Conservation (phyloP, 1,284 basidiomycete genomes). For the Rhodotorula sp. region DNA sequence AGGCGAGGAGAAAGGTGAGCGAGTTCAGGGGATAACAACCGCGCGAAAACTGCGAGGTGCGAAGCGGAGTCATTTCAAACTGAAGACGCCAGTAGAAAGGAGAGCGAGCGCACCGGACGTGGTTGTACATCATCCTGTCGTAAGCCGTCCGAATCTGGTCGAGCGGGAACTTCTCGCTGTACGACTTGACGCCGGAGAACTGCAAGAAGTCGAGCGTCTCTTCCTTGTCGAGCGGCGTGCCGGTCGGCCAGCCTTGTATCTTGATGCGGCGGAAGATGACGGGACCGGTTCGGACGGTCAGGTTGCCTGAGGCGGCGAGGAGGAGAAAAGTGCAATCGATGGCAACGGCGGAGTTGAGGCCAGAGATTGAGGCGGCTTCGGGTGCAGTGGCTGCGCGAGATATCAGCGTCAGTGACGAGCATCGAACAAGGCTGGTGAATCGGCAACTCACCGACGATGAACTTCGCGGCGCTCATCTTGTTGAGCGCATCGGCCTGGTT, state of each 20-base stretch:
- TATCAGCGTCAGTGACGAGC: too few species aligned
- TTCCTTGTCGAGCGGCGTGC: neutral
- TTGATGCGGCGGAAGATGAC: neutral
- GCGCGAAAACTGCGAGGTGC: neutral
- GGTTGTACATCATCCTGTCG: neutral
- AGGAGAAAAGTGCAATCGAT: neutral
- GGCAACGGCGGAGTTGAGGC: neutral
- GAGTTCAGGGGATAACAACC: neutral
- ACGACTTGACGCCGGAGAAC: neutral
- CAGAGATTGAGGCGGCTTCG: neutral
- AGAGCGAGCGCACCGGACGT: neutral
- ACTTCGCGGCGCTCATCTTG: slow-evolving; percentile 47
- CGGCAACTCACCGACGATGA: slow-evolving; percentile 2
- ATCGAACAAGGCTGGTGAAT: too few species aligned
- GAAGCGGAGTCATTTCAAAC: neutral
- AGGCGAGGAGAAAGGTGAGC: neutral
- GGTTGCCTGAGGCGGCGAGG: neutral
- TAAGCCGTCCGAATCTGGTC: neutral
- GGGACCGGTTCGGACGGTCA: neutral
- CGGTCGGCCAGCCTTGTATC: neutral
- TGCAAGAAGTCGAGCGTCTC: neutral
- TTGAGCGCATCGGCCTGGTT: slow-evolving; percentile 46
- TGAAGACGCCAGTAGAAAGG: neutral
- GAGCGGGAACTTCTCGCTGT: slow-evolving; percentile 29
- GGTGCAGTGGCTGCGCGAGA: neutral